Evolutionary conservation across 1,284 basidiomycete genomes (phyloP).

Genomic region (Cronartium ribicola): DNA sequence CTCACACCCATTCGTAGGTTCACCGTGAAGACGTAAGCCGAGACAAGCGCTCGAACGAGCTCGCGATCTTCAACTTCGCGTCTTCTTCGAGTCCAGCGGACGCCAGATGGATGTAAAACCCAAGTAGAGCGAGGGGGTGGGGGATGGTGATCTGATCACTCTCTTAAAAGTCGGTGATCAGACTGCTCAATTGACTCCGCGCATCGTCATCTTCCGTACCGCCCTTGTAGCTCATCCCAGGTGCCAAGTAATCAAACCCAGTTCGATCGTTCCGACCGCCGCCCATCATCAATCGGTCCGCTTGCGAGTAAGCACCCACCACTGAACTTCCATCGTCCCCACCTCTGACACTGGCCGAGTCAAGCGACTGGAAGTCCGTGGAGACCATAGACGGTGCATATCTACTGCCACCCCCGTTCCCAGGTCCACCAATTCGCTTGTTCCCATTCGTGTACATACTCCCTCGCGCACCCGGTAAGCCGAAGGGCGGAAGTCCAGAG

Average conservation of each 20-base stretch:
- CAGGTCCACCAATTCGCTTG: constrained; percentile 60
- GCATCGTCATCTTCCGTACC: constrained; percentile 30
- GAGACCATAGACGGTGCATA: constrained; percentile 88
- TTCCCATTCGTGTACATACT: constrained; percentile 54
- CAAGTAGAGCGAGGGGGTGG: not conserved
- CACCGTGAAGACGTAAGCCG: no score
- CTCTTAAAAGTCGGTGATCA: constrained; percentile 39
- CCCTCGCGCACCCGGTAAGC: constrained; percentile 61
- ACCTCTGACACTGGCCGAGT: constrained; percentile 50
- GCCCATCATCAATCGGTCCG: constrained; percentile 30
- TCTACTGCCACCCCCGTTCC: constrained; percentile 68
- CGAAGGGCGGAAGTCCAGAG: constrained; percentile 79
- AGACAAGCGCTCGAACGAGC: no score
- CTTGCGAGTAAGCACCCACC: constrained; percentile 25
- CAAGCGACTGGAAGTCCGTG: constrained; percentile 65
- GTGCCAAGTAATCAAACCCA: constrained; percentile 24
- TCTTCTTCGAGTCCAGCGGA: not conserved
- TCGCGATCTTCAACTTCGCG: no score
- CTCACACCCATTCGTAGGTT: no score
- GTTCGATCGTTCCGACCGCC: constrained; percentile 27
- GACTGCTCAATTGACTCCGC: constrained; percentile 32
- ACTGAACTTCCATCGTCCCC: constrained; percentile 38
- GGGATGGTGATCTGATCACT: no score
- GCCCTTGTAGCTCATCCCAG: not conserved
- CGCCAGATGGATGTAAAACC: not conserved